These are phyloP conservation scores for Solanum ossicruentum DNA, from an alignment of 257 asterid genomes.

Conservation along the genomic window DNA sequence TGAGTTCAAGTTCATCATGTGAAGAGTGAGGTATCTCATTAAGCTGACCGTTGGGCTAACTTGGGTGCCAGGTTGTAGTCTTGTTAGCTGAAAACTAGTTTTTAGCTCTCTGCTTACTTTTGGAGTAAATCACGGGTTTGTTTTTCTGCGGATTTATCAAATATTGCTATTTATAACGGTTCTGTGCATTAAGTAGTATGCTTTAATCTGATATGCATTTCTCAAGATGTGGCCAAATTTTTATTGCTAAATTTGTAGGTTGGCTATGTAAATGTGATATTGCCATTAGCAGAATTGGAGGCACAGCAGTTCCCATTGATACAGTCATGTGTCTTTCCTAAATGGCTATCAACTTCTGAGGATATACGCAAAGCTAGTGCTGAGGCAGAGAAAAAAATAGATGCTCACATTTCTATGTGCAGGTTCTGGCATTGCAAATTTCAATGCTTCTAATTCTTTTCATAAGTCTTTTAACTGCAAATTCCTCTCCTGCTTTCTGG, in stretches of 20 bases:
- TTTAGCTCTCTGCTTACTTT: not conserved
- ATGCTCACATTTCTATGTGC: constrained; percentile 62
- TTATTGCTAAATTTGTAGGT: constrained; percentile 33
- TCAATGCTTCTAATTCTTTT: not conserved
- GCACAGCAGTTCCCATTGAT: constrained; percentile 79
- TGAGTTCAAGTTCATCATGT: not conserved
- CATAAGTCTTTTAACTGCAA: not conserved
- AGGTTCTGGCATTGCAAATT: constrained; percentile 28
- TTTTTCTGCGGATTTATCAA: not conserved
- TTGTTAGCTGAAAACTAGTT: not conserved
- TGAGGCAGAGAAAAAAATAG: constrained; percentile 82
- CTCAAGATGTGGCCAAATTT: not conserved
- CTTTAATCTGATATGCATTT: not conserved
- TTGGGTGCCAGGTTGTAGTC: not conserved
- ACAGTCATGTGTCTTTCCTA: constrained; percentile 85
- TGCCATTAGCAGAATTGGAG: constrained; percentile 74
- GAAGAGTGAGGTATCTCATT: not conserved
- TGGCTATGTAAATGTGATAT: constrained; percentile 53
- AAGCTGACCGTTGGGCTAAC: not conserved
- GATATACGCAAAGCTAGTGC: constrained; percentile 78
- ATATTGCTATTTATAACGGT: not conserved
- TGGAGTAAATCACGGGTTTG: not conserved
- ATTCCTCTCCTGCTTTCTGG: not conserved
- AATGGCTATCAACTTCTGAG: constrained; percentile 59
- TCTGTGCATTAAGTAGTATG: not conserved